These are phyloP conservation scores for Pythium folliculosum DNA, from an alignment of 352 stramenopile species.

Conservation along the genomic window DNA sequence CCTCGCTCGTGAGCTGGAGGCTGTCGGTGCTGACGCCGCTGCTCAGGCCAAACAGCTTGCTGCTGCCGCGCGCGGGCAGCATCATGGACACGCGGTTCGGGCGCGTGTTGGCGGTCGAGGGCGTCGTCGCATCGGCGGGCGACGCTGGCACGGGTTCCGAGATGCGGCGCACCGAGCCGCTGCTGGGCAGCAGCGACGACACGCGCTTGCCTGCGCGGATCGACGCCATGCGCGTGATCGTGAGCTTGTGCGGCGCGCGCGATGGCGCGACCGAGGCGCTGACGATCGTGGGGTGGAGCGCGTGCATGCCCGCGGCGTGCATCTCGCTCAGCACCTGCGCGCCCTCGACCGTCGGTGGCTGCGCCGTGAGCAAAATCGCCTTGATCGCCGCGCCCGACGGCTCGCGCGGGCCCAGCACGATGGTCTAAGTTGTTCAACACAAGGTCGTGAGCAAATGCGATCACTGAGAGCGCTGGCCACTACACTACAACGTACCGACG, in stretches of 20 bases:
- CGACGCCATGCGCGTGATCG: slow-evolving; percentile 19
- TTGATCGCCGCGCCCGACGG: slow-evolving; percentile 47
- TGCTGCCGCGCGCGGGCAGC: slow-evolving; percentile 6
- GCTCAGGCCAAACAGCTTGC: not conserved
- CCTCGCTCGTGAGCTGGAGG: slow-evolving; percentile 13
- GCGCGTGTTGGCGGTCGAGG: not conserved
- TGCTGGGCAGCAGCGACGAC: slow-evolving; percentile 14
- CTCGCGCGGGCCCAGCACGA: slow-evolving; percentile 55
- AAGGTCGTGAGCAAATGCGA: not conserved
- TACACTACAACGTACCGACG: slow-evolving; percentile 28
- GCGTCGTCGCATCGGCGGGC: not conserved
- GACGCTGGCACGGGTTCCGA: slow-evolving; percentile 4
- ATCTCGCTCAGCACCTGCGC: slow-evolving; percentile 50
- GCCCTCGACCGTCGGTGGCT: slow-evolving; percentile 51
- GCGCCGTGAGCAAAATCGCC: slow-evolving; percentile 49
- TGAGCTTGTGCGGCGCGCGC: slow-evolving; percentile 4
- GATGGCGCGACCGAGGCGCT: not conserved
- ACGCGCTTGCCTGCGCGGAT: slow-evolving; percentile 28
- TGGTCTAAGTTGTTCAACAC: slow-evolving; percentile 34
- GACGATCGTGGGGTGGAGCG: slow-evolving; percentile 28
- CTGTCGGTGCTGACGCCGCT: slow-evolving; percentile 15
- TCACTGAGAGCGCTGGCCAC: not conserved
- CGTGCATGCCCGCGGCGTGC: slow-evolving; percentile 43
- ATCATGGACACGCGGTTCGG: slow-evolving; percentile 10
- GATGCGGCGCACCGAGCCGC: slow-evolving; percentile 13